Percentiles rank a stretch among this genome's conserved stretches.
Conservation (phyloP, 371 early-diverging fungal species). For the Fennellomyces sp. region DNA sequence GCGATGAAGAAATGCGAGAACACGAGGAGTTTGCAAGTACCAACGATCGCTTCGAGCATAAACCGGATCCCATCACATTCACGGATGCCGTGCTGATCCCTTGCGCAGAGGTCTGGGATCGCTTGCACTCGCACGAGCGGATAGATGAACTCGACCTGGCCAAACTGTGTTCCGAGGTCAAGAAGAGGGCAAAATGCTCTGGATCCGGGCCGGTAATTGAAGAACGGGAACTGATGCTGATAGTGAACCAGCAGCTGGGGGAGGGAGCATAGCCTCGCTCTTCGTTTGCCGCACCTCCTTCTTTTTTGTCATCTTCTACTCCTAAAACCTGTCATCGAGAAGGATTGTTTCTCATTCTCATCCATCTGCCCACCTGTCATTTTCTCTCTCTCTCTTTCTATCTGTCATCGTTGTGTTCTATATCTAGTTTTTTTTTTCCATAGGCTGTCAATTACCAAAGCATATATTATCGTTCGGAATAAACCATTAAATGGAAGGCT, state of each 20-base stretch:
- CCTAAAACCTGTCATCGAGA: conserved; percentile 4
- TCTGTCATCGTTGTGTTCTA: too few species aligned
- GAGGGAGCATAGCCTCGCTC: neutral
- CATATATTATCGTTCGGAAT: neutral
- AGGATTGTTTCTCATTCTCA: neutral
- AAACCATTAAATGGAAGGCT: neutral
- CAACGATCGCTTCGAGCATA: conserved; percentile 20
- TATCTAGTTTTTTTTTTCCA: too few species aligned
- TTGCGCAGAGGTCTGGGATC: conserved; percentile 44
- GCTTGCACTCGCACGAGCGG: conserved; percentile 46
- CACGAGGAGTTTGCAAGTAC: conserved; percentile 21
- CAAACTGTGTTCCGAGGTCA: conserved; percentile 57
- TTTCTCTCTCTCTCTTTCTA: neutral
- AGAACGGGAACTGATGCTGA: conserved; percentile 37
- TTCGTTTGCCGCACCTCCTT: neutral
- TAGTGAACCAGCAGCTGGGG: conserved; percentile 1
- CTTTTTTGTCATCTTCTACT: neutral
- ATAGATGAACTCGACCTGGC: conserved; percentile 61
- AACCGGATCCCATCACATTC: conserved; percentile 12
- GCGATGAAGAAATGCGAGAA: conserved; percentile 4
- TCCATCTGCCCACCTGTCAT: neutral
- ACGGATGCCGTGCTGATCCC: conserved; percentile 15
- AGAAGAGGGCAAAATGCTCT: conserved; percentile 62
- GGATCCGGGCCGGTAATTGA: conserved; percentile 51
- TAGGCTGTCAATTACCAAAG: too few species aligned